Base-by-base conservation (phyloP, 495 filamentous ascomycete species). In the Xylaria acuta region DNA sequence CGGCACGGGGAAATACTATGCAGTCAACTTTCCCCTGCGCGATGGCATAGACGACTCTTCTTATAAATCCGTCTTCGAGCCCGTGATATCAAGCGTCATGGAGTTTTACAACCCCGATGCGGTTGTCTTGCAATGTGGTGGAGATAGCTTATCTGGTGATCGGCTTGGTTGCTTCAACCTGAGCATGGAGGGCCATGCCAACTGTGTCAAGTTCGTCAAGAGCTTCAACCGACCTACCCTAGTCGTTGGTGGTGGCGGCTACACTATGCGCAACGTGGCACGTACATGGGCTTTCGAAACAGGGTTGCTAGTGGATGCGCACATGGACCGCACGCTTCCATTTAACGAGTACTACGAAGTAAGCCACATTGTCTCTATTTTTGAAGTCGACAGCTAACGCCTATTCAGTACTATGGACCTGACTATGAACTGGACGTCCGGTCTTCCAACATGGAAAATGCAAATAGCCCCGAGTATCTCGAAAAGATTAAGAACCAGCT, bases 311-410 rank as follows among this genome's bases (percentile, higher is more conserved):
- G 93, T 98, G 20, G 93, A 92, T 41, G 88, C 93, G 34, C 87
- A 90, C 63, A 91, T 99, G 83, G 87, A 87, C 18, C 86, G 92
- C 1, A 90, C 93, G 2, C 85, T 99, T n/a, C 96, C 96, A 0
- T 99, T 92, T 79, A 98, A 97, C 69, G 96, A 99, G 77, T 99
- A 98, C 79, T 99, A 99, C 80, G 95, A 98, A 83, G 94, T 96
- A 87, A 81, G 86, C 79, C 27, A 64, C 66, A 0, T 1, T 30
- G 9, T 1, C 9, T 4, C 4, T 40, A 2, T 9, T 2, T 38
- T 40, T 36, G 56, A 20, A 41, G n/a, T 25, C 34, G 20, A 32
- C 56, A 72, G 69, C 64, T 74, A 51, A 82, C 86, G 77, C 87
- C 63, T 12, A 1, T 2, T 22, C 56, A 97, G 93, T 98, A 99